Evolutionary conservation across 257 asterid genomes (phyloP).

Genomic region (Plectranthus barbatus): DNA sequence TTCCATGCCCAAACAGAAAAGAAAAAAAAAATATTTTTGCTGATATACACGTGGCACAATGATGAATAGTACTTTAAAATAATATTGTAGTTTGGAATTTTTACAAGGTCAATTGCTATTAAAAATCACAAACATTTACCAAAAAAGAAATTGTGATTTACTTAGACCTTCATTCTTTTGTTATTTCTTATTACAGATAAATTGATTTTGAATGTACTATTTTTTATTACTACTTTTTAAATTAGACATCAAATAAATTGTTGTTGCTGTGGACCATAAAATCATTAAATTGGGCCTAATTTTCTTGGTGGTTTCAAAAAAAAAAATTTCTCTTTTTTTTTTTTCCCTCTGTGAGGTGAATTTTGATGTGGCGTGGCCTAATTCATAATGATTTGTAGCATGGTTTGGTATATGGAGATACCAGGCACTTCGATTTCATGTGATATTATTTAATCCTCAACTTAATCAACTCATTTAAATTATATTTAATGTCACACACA

Average conservation of each 20-base stretch:
- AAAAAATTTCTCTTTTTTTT: neutral
- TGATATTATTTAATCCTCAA: neutral
- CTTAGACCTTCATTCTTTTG: no score
- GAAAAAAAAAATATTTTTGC: no score
- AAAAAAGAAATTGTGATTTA: no score
- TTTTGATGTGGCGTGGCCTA: slow-evolving; percentile 9
- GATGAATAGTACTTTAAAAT: neutral
- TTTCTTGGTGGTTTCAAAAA: neutral
- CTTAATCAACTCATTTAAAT: neutral
- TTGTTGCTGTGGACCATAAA: neutral
- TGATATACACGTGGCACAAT: neutral
- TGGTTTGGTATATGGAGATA: neutral
- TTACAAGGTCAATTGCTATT: neutral
- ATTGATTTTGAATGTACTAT: no score
- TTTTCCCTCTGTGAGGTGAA: no score
- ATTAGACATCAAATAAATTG: no score
- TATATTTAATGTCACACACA: neutral
- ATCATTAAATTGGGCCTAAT: neutral
- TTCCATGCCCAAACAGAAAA: neutral
- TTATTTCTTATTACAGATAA: no score
- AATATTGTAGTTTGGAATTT: neutral
- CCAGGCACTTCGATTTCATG: neutral
- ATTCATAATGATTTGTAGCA: neutral
- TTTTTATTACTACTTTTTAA: no score
- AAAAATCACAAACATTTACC: no score